Percentiles rank a stretch among this genome's conserved stretches.
Conservation (phyloP, 169 alveolate species). For the Plasmodium ovale region DNA sequence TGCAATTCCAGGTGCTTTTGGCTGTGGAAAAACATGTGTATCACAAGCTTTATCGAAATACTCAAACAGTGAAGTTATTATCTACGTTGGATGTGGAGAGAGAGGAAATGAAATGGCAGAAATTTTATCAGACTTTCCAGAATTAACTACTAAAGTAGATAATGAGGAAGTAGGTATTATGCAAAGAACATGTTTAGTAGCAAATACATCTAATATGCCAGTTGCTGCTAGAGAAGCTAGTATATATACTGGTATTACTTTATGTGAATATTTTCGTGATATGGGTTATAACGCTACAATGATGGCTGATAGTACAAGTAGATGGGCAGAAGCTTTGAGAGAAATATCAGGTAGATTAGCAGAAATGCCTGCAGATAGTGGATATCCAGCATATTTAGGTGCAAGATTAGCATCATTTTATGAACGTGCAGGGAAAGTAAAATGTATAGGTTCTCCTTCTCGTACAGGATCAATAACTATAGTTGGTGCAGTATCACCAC, state of each 20-base stretch:
- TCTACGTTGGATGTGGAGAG: slow-evolving; percentile 99
- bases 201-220: slow-evolving; percentile 99
- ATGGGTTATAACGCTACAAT: slow-evolving; percentile 98
- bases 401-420: slow-evolving; percentile 98
- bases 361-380: slow-evolving; percentile 99
- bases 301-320: slow-evolving; percentile 99
- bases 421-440: slow-evolving; percentile 98
- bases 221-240: slow-evolving; percentile 99
- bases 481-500: slow-evolving; percentile 99
- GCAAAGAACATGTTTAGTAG: slow-evolving; percentile 99
- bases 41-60: slow-evolving; percentile 98
- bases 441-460: slow-evolving; percentile 97
- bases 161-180: slow-evolving; percentile 95
- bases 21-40: slow-evolving; percentile 99
- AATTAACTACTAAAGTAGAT: slow-evolving; percentile 92
- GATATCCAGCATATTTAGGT: slow-evolving; percentile 99
- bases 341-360: slow-evolving; percentile 99
- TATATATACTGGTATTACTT: slow-evolving; percentile 98
- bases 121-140: slow-evolving; percentile 99
- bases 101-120: slow-evolving; percentile 99
- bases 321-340: slow-evolving; percentile 99
- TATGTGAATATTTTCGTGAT: slow-evolving; percentile 99
- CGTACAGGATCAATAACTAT: slow-evolving; percentile 98
- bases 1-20: slow-evolving; percentile 99
- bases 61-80: slow-evolving; percentile 96